phyloP scores from a whole-genome alignment of 2,329 filamentous ascomycete genomes.

The Xylariaceae sp. region DNA sequence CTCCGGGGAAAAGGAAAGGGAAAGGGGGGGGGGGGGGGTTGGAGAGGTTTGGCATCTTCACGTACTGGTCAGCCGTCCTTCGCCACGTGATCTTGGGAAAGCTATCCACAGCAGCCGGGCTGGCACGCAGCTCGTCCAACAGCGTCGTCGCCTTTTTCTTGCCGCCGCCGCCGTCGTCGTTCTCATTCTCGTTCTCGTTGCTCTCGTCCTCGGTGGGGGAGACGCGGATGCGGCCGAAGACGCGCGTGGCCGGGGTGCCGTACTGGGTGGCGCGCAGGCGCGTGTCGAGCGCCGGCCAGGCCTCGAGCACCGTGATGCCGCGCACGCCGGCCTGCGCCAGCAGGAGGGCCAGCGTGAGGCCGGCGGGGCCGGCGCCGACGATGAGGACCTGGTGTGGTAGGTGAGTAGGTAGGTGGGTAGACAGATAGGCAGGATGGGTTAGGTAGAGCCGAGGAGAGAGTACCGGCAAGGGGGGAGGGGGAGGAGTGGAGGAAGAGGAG shows the following conservation, averaged over 20 bases:
- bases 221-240: neutral
- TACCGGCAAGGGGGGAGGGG: too few species aligned
- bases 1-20: too few species aligned
- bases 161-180: too few species aligned
- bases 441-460: too few species aligned
- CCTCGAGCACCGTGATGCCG: neutral
- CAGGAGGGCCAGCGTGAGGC: conserved; percentile 2
- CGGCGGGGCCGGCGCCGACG: conserved; percentile 1
- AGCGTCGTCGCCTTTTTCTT: too few species aligned
- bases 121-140: neutral
- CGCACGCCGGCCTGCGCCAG: neutral
- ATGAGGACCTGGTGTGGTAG: conserved; percentile 1
- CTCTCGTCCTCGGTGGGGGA: too few species aligned
- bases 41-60: too few species aligned
- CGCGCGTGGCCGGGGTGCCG: conserved; percentile 1
- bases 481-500: too few species aligned
- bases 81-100: conserved; percentile 1
- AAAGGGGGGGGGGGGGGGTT: too few species aligned
- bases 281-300: conserved; percentile 1
- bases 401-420: neutral
- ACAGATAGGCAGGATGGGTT: too few species aligned
- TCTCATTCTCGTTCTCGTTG: too few species aligned
- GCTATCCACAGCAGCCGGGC: neutral
- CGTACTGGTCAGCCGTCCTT: neutral
- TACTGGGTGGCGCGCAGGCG: conserved; percentile 3